A percentile compares a stretch with the other conserved stretches of the same genome.
These are phyloP conservation scores for Desmodesmus armatus DNA, from an alignment of 139 green algal genomes.

Conservation along the genomic window DNA sequence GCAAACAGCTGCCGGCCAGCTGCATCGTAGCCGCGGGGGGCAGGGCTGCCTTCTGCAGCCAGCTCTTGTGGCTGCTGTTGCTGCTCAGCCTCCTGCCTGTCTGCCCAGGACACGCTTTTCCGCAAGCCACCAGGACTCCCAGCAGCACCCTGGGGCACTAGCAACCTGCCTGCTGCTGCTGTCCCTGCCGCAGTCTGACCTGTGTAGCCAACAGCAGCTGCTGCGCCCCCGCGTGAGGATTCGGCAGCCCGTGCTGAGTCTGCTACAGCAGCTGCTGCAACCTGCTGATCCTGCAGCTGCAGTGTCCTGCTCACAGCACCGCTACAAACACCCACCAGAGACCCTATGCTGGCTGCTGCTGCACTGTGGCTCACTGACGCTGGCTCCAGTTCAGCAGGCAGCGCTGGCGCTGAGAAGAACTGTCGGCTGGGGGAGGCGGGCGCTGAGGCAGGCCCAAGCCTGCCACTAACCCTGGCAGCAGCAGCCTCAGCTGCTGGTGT, in stretches of 20 bases:
- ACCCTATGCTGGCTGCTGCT: too few species aligned
- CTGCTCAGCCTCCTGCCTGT: too few species aligned
- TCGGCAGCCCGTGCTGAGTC: background rate
- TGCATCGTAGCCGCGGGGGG: too few species aligned
- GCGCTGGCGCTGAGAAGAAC: background rate
- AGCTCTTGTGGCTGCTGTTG: background rate
- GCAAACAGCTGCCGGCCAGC: constrained; percentile 27
- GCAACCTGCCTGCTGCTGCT: background rate
- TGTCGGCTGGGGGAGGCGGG: background rate
- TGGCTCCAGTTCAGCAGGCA: background rate
- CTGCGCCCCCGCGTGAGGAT: background rate
- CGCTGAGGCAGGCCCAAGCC: background rate
- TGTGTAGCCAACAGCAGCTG: background rate
- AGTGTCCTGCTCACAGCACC: too few species aligned
- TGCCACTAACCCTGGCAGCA: background rate
- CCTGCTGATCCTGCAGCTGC: too few species aligned
- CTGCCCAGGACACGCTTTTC: background rate
- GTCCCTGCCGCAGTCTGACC: background rate
- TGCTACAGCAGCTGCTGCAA: constrained; percentile 2
- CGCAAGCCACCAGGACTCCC: background rate
- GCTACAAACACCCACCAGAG: too few species aligned
- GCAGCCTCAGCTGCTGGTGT: background rate
- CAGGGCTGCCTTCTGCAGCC: background rate
- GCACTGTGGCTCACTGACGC: too few species aligned
- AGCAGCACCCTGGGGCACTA: background rate